Conservation (phyloP, 2,329 filamentous ascomycete genomes). For the Paecilomyces variotii region DNA sequence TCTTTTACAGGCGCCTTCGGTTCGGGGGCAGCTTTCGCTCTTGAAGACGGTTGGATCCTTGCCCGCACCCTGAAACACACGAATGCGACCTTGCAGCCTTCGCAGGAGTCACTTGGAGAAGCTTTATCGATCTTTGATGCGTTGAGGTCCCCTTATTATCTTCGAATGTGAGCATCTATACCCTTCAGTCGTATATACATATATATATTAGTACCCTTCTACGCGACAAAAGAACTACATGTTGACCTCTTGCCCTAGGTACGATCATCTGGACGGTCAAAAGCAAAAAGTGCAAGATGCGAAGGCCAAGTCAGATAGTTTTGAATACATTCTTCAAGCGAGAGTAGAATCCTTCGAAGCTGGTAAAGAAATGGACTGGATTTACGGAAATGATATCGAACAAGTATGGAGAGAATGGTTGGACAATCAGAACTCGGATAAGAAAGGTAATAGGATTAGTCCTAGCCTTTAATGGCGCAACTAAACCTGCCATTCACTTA, state of each 20-base stretch:
- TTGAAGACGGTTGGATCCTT: slow-evolving; percentile 37
- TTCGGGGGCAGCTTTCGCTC: slow-evolving; percentile 26
- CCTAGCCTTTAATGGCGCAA: neutral
- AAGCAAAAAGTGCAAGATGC: slow-evolving; percentile 7
- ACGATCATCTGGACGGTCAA: slow-evolving; percentile 4
- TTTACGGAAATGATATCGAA: slow-evolving; percentile 33
- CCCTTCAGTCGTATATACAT: neutral
- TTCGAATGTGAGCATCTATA: slow-evolving; percentile 22
- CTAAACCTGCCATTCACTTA: too few species aligned
- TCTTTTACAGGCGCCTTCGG: slow-evolving; percentile 30
- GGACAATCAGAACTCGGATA: neutral
- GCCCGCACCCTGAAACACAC: slow-evolving; percentile 24
- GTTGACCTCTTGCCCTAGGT: slow-evolving; percentile 1
- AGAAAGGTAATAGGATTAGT: neutral
- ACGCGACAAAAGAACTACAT: neutral
- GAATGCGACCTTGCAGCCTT: slow-evolving; percentile 1
- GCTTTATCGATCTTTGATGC: slow-evolving; percentile 29
- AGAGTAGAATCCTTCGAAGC: slow-evolving; percentile 22
- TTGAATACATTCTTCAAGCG: slow-evolving; percentile 18
- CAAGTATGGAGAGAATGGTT: slow-evolving; percentile 22
- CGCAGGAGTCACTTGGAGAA: slow-evolving; percentile 10
- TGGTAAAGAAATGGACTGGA: slow-evolving; percentile 26
- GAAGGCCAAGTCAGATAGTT: slow-evolving; percentile 13
- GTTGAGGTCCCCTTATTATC: slow-evolving; percentile 33
- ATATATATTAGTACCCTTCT: too few species aligned